A percentile compares a stretch with the other conserved stretches of the same genome.
phyloP scores from a whole-genome alignment of 1,284 basidiomycete genomes.

The Neolentinus lepideus region DNA sequence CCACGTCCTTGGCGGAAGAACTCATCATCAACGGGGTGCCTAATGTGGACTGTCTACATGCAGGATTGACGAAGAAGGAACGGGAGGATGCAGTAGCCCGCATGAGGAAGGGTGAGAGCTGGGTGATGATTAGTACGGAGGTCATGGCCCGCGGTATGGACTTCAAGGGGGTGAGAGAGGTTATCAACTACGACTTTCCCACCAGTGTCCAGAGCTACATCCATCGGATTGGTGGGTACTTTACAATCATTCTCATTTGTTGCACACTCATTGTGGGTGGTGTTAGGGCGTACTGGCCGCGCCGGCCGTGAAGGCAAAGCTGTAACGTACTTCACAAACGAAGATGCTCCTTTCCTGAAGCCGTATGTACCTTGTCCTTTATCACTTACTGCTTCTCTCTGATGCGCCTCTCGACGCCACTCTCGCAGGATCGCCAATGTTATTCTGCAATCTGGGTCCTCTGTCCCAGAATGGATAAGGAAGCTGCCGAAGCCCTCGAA shows the following conservation, averaged over 20 bases:
- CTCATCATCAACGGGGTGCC: constrained; percentile 78
- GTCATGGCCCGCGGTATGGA: constrained; percentile 97
- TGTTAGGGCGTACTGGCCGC: constrained; percentile 79
- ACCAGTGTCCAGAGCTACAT: constrained; percentile 92
- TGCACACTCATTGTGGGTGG: background rate
- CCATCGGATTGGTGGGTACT: constrained; percentile 77
- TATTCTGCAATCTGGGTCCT: constrained; percentile 82
- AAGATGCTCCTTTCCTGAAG: constrained; percentile 89
- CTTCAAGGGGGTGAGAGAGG: constrained; percentile 90
- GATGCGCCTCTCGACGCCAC: constrained; percentile 8
- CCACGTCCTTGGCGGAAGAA: constrained; percentile 85
- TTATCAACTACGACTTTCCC: constrained; percentile 97
- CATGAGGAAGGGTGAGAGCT: constrained; percentile 85
- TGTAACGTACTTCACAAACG: constrained; percentile 92
- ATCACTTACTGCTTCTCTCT: constrained; percentile 6
- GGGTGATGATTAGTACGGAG: constrained; percentile 92
- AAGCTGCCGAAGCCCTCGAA: constrained; percentile 85
- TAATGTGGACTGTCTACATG: constrained; percentile 90
- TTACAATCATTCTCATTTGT: background rate
- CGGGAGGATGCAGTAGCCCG: constrained; percentile 80
- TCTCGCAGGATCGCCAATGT: constrained; percentile 84
- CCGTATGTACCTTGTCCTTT: constrained; percentile 54
- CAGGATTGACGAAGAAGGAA: constrained; percentile 81
- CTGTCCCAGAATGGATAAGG: constrained; percentile 87
- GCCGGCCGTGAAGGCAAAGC: constrained; percentile 90